Conservation (phyloP, 768 basidiomycete species). For the Lyophyllum shimeji region DNA sequence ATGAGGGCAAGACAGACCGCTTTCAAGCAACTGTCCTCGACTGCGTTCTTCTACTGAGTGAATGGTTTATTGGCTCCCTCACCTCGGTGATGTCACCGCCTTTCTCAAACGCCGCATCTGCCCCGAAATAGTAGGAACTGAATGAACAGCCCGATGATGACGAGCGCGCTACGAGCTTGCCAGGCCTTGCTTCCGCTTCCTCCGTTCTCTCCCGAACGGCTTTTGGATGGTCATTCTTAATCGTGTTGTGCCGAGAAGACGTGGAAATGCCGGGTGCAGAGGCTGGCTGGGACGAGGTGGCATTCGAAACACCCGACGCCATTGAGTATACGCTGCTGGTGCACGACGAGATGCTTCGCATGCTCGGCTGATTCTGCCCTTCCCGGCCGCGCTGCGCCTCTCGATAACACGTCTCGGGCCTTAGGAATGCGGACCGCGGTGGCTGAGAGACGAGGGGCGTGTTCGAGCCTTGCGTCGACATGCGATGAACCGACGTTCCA, state of each 20-base stretch:
- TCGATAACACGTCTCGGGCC: constrained; percentile 2
- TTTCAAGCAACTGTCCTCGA: neutral
- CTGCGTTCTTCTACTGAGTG: constrained; percentile 6
- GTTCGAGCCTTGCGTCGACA: constrained; percentile 14
- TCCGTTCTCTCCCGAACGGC: constrained; percentile 10
- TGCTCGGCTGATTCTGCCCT: constrained; percentile 1
- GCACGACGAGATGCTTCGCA: constrained; percentile 15
- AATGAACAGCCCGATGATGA: constrained; percentile 18
- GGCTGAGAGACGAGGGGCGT: constrained; percentile 13
- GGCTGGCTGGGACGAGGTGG: neutral
- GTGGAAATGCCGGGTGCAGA: constrained; percentile 14
- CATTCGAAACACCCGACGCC: constrained; percentile 15
- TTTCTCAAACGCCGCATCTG: neutral
- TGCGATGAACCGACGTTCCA: constrained; percentile 9
- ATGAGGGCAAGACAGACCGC: no score
- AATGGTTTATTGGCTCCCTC: neutral
- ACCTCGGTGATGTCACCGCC: neutral
- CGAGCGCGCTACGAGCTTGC: constrained; percentile 6
- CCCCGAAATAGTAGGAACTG: constrained; percentile 12
- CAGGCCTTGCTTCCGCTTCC: neutral
- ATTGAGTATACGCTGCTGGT: constrained; percentile 26
- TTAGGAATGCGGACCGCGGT: constrained; percentile 14
- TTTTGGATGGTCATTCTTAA: constrained; percentile 7
- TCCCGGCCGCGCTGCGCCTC: constrained; percentile 5
- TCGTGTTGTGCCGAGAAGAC: constrained; percentile 18